phyloP scores from a whole-genome alignment of 805 yeast species.

The Phaffomyces opuntiae region DNA sequence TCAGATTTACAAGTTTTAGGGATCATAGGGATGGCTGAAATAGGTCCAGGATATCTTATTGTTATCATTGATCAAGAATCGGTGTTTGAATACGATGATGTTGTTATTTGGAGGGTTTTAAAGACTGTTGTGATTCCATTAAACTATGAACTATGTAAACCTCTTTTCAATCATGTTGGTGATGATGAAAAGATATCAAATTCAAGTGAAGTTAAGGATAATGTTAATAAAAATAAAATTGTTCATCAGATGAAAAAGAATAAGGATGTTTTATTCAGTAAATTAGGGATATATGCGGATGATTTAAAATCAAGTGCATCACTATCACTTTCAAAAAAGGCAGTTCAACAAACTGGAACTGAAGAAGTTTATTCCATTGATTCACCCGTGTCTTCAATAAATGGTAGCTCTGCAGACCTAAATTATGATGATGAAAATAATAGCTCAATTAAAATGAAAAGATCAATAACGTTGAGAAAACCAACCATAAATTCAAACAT shows the following conservation, averaged over 20 bases:
- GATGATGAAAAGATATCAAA: neutral
- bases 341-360: conserved; percentile 5
- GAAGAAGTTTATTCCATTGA: conserved; percentile 3
- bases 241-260: conserved; percentile 9
- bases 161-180: conserved; percentile 7
- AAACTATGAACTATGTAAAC: conserved; percentile 14
- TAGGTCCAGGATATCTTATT: conserved; percentile 23
- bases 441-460: conserved; percentile 10
- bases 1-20: conserved; percentile 7
- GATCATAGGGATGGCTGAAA: conserved; percentile 15
- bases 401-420: neutral
- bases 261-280: conserved; percentile 20
- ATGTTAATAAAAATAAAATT: neutral
- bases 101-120: conserved; percentile 15
- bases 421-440: neutral
- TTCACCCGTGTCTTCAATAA: neutral
- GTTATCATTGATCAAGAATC: conserved; percentile 11
- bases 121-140: conserved; percentile 19
- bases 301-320: conserved; percentile 22
- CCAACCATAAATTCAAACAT: neutral
- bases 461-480: conserved; percentile 20
- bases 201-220: neutral
- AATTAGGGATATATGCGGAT: conserved; percentile 21
- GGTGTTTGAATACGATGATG: conserved; percentile 10
- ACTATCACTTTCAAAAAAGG: conserved; percentile 12